Evolutionary conservation across 768 basidiomycete species (phyloP).

Genomic region (Strobilomyces dryophilus): DNA sequence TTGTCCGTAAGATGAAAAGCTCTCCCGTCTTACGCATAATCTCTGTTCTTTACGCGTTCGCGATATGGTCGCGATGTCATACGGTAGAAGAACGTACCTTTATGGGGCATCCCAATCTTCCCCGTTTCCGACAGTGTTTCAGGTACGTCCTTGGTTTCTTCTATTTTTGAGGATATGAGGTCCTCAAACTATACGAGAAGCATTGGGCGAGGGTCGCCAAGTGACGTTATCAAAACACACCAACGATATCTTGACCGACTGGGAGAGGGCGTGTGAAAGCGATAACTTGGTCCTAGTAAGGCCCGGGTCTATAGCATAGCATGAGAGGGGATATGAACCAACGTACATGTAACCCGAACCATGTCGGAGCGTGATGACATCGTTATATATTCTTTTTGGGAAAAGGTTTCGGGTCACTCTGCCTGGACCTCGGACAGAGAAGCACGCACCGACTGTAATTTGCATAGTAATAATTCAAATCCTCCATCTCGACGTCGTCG

Average conservation of each 20-base stretch:
- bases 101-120: slow-evolving; percentile 87
- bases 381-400: slow-evolving; percentile 80
- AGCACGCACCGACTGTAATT: slow-evolving; percentile 82
- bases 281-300: slow-evolving; percentile 85
- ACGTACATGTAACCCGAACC: slow-evolving; percentile 94
- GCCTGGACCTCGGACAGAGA: slow-evolving; percentile 4
- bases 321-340: slow-evolving; percentile 10
- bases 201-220: not conserved
- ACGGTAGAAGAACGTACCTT: slow-evolving; percentile 42
- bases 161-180: slow-evolving; percentile 87
- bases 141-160: slow-evolving; percentile 95
- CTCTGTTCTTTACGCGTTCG: slow-evolving; percentile 42
- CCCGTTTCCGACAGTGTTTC: slow-evolving; percentile 92
- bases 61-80: slow-evolving; percentile 4
- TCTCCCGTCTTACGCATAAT: slow-evolving; percentile 98
- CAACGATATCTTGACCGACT: slow-evolving; percentile 95
- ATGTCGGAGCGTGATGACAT: slow-evolving; percentile 91
- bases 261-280: slow-evolving; percentile 89
- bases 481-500: slow-evolving; percentile 95
- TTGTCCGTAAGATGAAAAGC: slow-evolving; percentile 87
- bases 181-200: slow-evolving; percentile 69
- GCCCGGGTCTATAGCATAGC: slow-evolving; percentile 6
- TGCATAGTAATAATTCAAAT: slow-evolving; percentile 94
- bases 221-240: slow-evolving; percentile 36
- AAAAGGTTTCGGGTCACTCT: slow-evolving; percentile 30